Conservation (phyloP, 768 basidiomycete genomes). For the Boletus eberwhitei region DNA sequence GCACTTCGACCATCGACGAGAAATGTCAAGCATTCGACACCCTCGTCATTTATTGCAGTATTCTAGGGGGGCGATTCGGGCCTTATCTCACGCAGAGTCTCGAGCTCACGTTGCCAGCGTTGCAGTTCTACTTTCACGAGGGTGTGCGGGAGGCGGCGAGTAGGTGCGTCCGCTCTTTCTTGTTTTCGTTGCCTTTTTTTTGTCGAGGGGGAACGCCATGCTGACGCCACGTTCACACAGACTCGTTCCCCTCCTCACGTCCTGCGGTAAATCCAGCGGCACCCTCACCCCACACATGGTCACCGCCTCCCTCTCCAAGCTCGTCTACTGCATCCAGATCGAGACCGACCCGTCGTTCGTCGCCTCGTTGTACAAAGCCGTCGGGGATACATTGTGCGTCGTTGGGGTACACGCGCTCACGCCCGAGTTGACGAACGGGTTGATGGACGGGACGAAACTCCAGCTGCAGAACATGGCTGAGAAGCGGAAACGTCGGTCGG, state of each 20-base stretch:
- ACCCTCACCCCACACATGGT: constrained; percentile 70
- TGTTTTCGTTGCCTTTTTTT: neutral
- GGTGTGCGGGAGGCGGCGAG: constrained; percentile 76
- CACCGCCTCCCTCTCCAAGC: constrained; percentile 59
- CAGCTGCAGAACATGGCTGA: constrained; percentile 71
- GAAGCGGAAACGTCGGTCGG: constrained; percentile 53
- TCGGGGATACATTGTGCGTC: constrained; percentile 58
- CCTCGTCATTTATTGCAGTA: constrained; percentile 75
- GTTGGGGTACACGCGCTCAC: constrained; percentile 55
- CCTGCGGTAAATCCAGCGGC: constrained; percentile 61
- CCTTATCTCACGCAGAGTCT: constrained; percentile 71
- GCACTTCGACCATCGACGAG: constrained; percentile 79
- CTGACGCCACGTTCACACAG: constrained; percentile 35
- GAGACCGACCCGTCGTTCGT: constrained; percentile 78
- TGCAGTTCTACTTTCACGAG: constrained; percentile 81
- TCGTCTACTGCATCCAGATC: constrained; percentile 58
- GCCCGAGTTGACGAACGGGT: constrained; percentile 47
- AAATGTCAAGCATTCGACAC: constrained; percentile 88
- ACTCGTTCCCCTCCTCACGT: constrained; percentile 66
- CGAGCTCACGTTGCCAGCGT: constrained; percentile 65
- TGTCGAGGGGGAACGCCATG: neutral
- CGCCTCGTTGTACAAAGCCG: constrained; percentile 69
- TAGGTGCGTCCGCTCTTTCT: constrained; percentile 48
- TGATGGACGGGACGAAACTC: constrained; percentile 68
- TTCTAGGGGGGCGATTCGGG: constrained; percentile 61